These are phyloP conservation scores for Fusarium coffeatum DNA, from an alignment of 2,329 filamentous ascomycete genomes.

Conservation along the genomic window DNA sequence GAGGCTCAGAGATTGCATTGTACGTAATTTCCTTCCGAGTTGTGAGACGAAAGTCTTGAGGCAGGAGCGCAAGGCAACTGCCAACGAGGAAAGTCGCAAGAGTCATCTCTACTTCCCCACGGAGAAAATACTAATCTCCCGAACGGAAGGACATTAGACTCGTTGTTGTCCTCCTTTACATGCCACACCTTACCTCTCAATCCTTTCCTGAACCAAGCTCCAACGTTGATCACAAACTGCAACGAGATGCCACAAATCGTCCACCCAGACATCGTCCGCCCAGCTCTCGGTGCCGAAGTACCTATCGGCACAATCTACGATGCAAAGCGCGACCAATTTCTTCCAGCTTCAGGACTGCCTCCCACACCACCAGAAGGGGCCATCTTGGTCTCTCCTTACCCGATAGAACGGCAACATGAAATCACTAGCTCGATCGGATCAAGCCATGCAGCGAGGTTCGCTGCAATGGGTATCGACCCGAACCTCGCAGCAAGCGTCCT, in stretches of 20 bases:
- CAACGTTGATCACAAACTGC: rapidly evolving
- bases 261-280: neutral
- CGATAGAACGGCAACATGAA: neutral
- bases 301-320: conserved; percentile 34
- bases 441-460: neutral
- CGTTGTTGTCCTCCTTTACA: neutral
- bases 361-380: neutral
- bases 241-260: conserved; percentile 1
- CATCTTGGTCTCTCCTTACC: neutral
- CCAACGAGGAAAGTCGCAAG: neutral
- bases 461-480: neutral
- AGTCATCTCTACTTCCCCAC: too few relatives aligned
- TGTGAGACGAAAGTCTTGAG: neutral
- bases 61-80: neutral
- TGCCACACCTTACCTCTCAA: too few relatives aligned
- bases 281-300: conserved; percentile 19
- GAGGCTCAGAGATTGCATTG: neutral
- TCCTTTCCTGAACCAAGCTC: neutral
- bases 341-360: conserved; percentile 10
- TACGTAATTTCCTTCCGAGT: neutral
- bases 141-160: rapidly evolving
- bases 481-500: conserved; percentile 28
- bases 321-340: conserved; percentile 20
- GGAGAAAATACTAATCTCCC: neutral
- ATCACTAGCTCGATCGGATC: neutral